Conservation (phyloP, 352 stramenopile genomes). For the Phytopythium aichiense region DNA sequence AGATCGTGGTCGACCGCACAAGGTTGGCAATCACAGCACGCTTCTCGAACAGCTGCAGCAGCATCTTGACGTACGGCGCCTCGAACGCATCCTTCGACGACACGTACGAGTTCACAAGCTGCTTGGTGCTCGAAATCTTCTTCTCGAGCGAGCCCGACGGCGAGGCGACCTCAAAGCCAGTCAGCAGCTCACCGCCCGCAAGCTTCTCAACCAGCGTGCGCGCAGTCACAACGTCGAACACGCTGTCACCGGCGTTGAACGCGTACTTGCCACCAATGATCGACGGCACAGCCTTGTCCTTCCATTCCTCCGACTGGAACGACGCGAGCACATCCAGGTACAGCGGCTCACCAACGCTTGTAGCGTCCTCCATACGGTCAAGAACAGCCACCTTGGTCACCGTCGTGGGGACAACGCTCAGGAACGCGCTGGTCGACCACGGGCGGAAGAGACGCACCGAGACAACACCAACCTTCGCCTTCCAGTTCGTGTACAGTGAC, state of each 20-base stretch:
- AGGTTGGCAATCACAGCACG: conserved; percentile 71
- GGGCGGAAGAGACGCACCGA: conserved; percentile 90
- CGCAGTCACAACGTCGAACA: conserved; percentile 86
- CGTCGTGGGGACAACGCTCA: conserved; percentile 66
- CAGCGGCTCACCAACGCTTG: conserved; percentile 85
- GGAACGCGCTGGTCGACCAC: conserved; percentile 78
- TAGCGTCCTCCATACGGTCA: conserved; percentile 87
- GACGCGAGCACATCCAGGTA: conserved; percentile 92
- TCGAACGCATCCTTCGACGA: conserved; percentile 60
- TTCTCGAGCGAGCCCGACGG: conserved; percentile 20
- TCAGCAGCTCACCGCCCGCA: conserved; percentile 49
- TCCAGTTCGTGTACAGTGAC: conserved; percentile 81
- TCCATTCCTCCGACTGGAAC: conserved; percentile 80
- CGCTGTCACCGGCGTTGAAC: conserved; percentile 54
- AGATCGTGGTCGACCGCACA: conserved; percentile 59
- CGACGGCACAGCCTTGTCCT: conserved; percentile 40
- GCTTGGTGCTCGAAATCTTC: conserved; percentile 18
- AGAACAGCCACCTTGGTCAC: conserved; percentile 87
- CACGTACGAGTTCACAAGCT: conserved; percentile 52
- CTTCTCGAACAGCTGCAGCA: conserved; percentile 70
- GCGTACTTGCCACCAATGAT: conserved; percentile 84
- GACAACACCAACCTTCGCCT: conserved; percentile 82
- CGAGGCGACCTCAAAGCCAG: conserved; percentile 68
- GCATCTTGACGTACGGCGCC: conserved; percentile 75
- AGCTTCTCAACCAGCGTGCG: conserved; percentile 67